Base-by-base conservation (phyloP, 2,329 filamentous ascomycete genomes). In the Xenoacremonium recifei region DNA sequence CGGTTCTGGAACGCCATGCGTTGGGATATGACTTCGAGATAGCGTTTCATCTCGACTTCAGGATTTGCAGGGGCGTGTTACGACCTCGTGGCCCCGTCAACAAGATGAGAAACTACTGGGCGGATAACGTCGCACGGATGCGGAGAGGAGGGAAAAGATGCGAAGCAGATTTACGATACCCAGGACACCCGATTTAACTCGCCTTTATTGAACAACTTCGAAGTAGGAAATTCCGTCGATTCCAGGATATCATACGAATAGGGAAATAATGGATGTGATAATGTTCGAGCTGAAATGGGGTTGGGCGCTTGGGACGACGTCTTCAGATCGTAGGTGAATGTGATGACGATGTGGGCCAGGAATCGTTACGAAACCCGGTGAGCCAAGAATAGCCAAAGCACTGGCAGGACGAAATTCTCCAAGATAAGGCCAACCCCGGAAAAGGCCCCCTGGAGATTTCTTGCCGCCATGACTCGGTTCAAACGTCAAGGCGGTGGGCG, bases 1-100 rank as follows among this genome's bases (percentile, higher is more conserved):
- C n/a, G n/a, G n/a, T n/a, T n/a, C n/a, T 41, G 37, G 37, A 11
- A 40, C 36, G 21, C 35, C 37, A 18, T n/a, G 21, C 25, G 25
- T 17, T 37, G 13, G 15, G 34, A 23, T 31, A 39, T 21, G 31
- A 42, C 29, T 37, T 40, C 23, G 37, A 33, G 15, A 25, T 31
- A 55, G 47, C 54, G 67, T 69, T 69, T 70, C 66, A 68, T 51
- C 51, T 53, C 44, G 38, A 39, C 39, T 37, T 52, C 46, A 48
- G 45, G 40, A 35, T 42, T 30, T 35, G 29, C 35, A 19, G n/a
- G 40, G 34, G 29, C 25, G 13, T 39, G 40, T 43, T 27, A 30
- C 32, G 35, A 27, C n/a, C 29, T 31, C 6, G 7, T 34, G 5
- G 15, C 32, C 32, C 16, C 16, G 32, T 34, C 32, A 34, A 34